Conservation (phyloP, 306 rosid species). For the Ochetophila trinervis region DNA sequence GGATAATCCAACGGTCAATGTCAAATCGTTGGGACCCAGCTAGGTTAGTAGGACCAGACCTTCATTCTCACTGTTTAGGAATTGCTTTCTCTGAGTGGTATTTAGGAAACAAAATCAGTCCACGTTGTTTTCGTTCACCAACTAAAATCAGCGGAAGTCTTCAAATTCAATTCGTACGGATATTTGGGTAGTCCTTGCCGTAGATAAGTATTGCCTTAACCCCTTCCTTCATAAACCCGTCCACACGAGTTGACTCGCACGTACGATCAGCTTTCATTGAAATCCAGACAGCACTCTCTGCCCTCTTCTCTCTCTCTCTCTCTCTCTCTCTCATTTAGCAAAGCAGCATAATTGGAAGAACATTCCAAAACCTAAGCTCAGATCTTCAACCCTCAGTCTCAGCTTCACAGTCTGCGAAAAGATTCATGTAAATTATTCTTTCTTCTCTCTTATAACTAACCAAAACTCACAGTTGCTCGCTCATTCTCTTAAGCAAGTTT, state of each 20-base stretch:
- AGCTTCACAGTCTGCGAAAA: neutral
- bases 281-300: neutral
- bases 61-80: too few species aligned
- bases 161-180: neutral
- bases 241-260: constrained; percentile 11
- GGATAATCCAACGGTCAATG: constrained; percentile 9
- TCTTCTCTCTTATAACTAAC: neutral
- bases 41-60: constrained; percentile 4
- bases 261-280: neutral
- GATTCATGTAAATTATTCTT: constrained; percentile 29
- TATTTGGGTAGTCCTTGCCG: neutral
- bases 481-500: neutral
- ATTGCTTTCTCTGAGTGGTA: too few species aligned
- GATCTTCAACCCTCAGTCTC: constrained; percentile 27
- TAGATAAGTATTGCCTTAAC: neutral
- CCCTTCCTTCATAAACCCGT: neutral
- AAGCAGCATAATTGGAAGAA: constrained; percentile 15
- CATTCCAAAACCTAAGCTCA: constrained; percentile 19
- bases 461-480: constrained; percentile 5
- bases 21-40: constrained; percentile 18
- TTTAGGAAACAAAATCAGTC: neutral
- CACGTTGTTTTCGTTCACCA: neutral
- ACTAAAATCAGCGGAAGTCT: too few species aligned
- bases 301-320: neutral
- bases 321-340: too few species aligned